Evolutionary conservation across 2,329 filamentous ascomycete species (phyloP), one percentile per base, ranked within the genome.

Genomic region (Fusarium annulatum): DNA sequence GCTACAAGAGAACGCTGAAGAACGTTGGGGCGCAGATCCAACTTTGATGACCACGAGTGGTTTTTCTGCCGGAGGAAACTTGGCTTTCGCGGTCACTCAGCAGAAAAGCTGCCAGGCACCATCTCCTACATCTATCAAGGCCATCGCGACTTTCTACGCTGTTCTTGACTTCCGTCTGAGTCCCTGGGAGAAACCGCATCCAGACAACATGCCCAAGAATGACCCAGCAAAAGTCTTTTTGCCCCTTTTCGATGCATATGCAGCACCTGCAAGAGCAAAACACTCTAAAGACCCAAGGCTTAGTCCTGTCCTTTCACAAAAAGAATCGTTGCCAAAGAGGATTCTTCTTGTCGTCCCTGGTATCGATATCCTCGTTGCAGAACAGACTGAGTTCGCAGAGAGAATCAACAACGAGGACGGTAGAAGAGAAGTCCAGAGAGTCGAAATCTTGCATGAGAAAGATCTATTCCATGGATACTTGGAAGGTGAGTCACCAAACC

Each of bases 171-270:
- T 85, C 21, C 80, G 83, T 0, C 74, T 82, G 1, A 76, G 76
- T 21, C 84, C 85, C 1, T 77, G 77, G 73, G 75, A 83, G 43
- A 88, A 87, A 69, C 83, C 82, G 0, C 80, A 75, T 15, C 82
- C 77, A 3, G 61, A 52, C 14, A 70, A 39, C 1, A 69, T 80
- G 79, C 83, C 84, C 2, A 76, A 77, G 28, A 77, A 64, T 2
- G 85, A 88, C 61, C 84, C 84, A 1, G 38, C 84, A 21, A 64
- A 68, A 0, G 81, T 83, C 21, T 63, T 87, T 55, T 59, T 81
- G 30, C 83, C 83, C 1, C 73, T 88, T 14, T 85, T 83, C 48
- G 84, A 87, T 71, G 76, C 84, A 0, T 87, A 87, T 65, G 80
- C 82, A 3, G 82, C 74, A 7, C 77, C 78, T 4, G 76, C 69